Base-by-base conservation (phyloP, 305 asterid species). In the Fraxinus albicans region DNA sequence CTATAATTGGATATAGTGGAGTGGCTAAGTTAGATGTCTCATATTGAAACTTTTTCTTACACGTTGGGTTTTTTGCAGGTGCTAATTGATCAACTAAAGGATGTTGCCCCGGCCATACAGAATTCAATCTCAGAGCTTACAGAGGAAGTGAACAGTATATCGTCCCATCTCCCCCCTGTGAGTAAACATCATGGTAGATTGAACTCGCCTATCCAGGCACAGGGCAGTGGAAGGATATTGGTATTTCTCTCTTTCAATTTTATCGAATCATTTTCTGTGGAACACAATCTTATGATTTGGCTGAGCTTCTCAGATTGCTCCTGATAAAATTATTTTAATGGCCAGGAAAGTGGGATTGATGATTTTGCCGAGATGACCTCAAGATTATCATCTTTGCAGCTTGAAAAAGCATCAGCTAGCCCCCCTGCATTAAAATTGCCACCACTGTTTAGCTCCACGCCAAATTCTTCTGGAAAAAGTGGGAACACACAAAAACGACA, bases 71-170 rank as follows among this genome's bases (percentile, higher is more conserved):
- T 79, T 82, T 70, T 91, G 84, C 90, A 96, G 99, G 99, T 94
- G 77, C 99, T 96, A 79, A 93, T 96, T 42, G 90, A 93, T 90
- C 99, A 96, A 84, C 91, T 96, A 83, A 96, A 96, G 92, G 98
- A 94, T 73, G 98, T 94, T 80, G 95, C 98, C 89, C 99, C 99
- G 82, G 84, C 95, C 84, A 91, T 96, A 87, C 97, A 94, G 87
- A 91, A 88, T 81, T 96, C 99, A 76, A 91, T 94, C 80, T 87
- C 94, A 77, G 95, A 92, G 86, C 98, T 96, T 73, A 89, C 94
- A 4, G 97, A 94, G 84, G 98, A 96, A 91, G 98, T 96, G 82
- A 88, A 87, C 86, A 84, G 90, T 90, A 87, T 96, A 83, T 92
- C 97, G 31, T 92, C 98, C 75, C 90, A 84, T 86, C 86, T 92